These are phyloP conservation scores for Isatis tinctoria DNA, from an alignment of 345 rosid species.

Conservation along the genomic window DNA sequence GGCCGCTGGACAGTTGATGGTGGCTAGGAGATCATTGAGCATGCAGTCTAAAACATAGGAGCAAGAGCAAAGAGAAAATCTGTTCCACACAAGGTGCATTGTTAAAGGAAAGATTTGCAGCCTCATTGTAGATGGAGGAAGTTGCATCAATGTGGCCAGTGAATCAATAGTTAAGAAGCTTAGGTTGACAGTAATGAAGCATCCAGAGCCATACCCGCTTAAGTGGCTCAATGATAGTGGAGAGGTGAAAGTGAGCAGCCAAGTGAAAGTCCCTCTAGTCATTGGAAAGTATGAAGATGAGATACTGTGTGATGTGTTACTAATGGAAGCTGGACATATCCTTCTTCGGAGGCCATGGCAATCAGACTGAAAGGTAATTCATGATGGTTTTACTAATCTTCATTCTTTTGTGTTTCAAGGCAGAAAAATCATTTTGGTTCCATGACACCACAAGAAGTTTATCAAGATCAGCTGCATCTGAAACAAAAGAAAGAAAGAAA, in stretches of 20 bases:
- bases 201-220: background rate
- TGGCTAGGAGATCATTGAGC: background rate
- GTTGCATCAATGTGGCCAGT: background rate
- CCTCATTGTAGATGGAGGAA: background rate
- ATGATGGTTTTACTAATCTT: background rate
- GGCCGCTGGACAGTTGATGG: background rate
- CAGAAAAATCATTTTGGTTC: background rate
- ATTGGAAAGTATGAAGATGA: background rate
- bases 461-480: too few relatives aligned
- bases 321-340: background rate
- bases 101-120: too few relatives aligned
- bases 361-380: background rate
- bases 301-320: background rate
- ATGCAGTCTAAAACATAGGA: too few relatives aligned
- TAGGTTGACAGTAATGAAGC: background rate
- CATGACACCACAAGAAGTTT: too few relatives aligned
- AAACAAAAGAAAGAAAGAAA: too few relatives aligned
- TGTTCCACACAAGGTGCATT: too few relatives aligned
- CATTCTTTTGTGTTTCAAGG: background rate
- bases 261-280: background rate
- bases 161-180: background rate
- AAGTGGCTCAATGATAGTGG: background rate
- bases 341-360: too few relatives aligned
- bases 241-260: background rate
- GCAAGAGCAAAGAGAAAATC: too few relatives aligned